Base-by-base conservation (phyloP, 306 rosid species). In the Medicago ruthenica region DNA sequence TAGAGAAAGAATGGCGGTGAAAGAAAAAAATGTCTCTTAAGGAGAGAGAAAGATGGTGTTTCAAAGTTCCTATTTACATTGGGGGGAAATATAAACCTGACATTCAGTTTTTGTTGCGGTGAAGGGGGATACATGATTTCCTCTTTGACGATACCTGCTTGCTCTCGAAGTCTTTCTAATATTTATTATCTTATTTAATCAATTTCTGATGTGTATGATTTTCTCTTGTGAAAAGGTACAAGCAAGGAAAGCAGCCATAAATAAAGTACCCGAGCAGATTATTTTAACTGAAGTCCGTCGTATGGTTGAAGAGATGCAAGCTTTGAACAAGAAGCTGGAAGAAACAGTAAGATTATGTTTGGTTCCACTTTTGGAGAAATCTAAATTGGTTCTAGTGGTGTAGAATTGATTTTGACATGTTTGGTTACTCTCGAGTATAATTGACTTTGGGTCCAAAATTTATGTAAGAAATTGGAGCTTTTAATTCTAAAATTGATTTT, bases 271-370 rank as follows among this genome's bases (percentile, higher is more conserved):
- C 14, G 97, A 95, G 88, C 88, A 92, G 86, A 80, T 86, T 81
- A 89, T 95, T 79, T 57, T 95, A 71, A 72, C 89, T 10, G 97
- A 90, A 75, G 93, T 95, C 81, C 97, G 96, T 24, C 90, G 91
- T 12, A 95, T 95, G 98, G 97, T 95, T 40, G 96, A 86, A 73
- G 97, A 89, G 83, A 92, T 90, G 98, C 88, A 92, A 85, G 71
- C 70, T 63, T 73, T 92, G 68, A 95, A 95, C 77, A 95, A 79
- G 85, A 86, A 89, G 87, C 81, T 95, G 42, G 98, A 95, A 80
- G 91, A 92, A 70, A 88, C 97, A 0, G 98, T 92, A 82, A 87
- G 92, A 84, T 6, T 13, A 13, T 45, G 16, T 45, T 5, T 12
- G 50, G n/a, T 44, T 44, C 15, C 50, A 44, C 15, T 11, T 45